Conservation (phyloP, 192 early-diverging fungal species). For the Tieghemiomyces parasiticus region DNA sequence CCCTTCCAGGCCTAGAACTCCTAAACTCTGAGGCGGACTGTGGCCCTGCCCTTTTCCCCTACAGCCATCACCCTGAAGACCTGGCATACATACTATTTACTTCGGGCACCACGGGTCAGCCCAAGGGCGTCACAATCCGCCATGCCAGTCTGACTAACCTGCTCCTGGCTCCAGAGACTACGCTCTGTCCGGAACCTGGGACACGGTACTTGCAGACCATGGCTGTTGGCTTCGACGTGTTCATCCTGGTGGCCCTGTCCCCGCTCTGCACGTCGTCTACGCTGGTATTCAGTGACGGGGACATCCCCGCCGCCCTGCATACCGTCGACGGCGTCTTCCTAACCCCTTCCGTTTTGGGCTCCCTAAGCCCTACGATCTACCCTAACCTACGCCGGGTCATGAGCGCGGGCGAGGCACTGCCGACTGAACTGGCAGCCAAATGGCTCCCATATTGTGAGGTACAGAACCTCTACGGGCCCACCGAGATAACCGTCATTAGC, state of each 20-base stretch:
- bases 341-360: background rate
- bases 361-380: background rate
- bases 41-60: too few relatives aligned
- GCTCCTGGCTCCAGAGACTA: background rate
- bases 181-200: background rate
- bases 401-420: background rate
- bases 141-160: background rate
- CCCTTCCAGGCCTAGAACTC: too few relatives aligned
- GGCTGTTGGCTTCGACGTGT: background rate
- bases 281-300: background rate
- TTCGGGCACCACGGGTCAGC: too few relatives aligned
- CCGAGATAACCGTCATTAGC: background rate
- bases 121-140: constrained; percentile 16
- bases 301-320: background rate
- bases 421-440: background rate
- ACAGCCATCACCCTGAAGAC: too few relatives aligned
- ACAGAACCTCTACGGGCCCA: background rate
- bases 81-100: too few relatives aligned
- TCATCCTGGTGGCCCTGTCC: background rate
- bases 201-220: background rate
- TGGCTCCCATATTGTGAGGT: background rate
- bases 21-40: too few relatives aligned
- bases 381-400: background rate
- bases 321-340: background rate
- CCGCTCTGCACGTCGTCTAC: background rate